Evolutionary conservation across 345 rosid genomes (phyloP), one percentile per base, ranked within the genome.

Genomic region (Eucalyptus tenuipes): DNA sequence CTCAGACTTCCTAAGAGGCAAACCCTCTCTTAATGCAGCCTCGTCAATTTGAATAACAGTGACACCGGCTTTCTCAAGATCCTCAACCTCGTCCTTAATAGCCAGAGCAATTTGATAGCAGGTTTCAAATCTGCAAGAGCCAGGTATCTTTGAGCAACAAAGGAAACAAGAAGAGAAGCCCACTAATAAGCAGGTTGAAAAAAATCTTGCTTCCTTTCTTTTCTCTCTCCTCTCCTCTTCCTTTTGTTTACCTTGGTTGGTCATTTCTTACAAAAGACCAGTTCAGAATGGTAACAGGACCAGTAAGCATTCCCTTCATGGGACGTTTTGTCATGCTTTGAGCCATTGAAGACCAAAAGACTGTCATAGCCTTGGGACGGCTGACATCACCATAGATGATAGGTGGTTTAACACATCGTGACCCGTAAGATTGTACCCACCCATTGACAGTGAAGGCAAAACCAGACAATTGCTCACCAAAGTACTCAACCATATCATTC

Each of bases 271-370:
- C 99, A 71, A 97, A 97, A 87, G 99, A 97, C 99, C 99, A 96
- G 95, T 96, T 96, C 88, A 97, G 96, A 91, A 96, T 97, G 90
- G 99, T 97, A 85, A 97, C 99, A 61, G 99, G 99, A 86, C 99
- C 99, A 33, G 99, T 97, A 91, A 97, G 98, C 99, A 97, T 97
- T 86, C 99, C 99, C 94, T 97, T 97, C 99, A 97, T 96, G 47
- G 98, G 99, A 91, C 98, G 96, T 55, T 93, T 57, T 71, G 99
- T 96, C 98, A 97, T 93, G 94, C 99, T 96, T 90, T 97, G 99
- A 75, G 99, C 99, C 40, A 91, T 86, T 50, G 99, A 95, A 20
- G 99, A 97, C 99, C 99, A 97, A 94, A 95, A 96, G 86, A 97
- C 99, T 3, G 99, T 96, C 98, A 97, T 97, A 87, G 99, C 94